Base-by-base conservation (phyloP, 2,329 filamentous ascomycete genomes). In the Aspergillus udagawae region DNA sequence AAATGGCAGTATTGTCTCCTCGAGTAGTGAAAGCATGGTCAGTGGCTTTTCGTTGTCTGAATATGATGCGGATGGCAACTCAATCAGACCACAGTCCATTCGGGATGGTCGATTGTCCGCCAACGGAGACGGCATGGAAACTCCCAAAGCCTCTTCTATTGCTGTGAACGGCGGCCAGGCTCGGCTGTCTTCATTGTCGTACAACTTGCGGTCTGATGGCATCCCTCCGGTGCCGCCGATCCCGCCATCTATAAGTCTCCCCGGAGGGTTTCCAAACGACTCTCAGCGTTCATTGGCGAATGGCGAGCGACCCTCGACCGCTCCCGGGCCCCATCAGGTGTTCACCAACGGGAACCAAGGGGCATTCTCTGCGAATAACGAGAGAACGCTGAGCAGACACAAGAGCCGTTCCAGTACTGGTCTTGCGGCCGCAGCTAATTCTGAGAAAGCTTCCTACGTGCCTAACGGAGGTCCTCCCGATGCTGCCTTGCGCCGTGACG, bases 141-240 rank as follows among this genome's bases (percentile, higher is more conserved):
- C 71, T 2, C 72, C 72, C 5, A 70, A 66, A 54, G 71, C 67
- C 35, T 64, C 64, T 32, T 61, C 58, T 10, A 51, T 63, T 42
- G 58, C 64, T 28, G 60, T 65, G 23, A 52, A 58, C 27, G 64
- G 54, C 8, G 60, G 63, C 9, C 57, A 53, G 35, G 58, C 32
- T 21, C 28, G 55, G 17, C 52, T 63, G 51, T 53, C 54, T 25
- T 27, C 55, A 38, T 52, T 54, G 28, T 38, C 49, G 20, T 58
- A 55, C 51, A 41, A 53, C 53, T 42, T 58, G 6, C 60, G 63
- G 48, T 61, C 65, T 7, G 64, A 73, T n/a, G 70, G 67, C 38
- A 74, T 79, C n/a, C 77, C 77, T 1, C 77, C 77, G 12, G 77
- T 79, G 4, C 77, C 77, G 12, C 77, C 77, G 21, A 71, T 79